Percentiles rank a stretch among this genome's conserved stretches.
Evolutionary conservation across 345 rosid species (phyloP).

Genomic region (Carallia brachiata): DNA sequence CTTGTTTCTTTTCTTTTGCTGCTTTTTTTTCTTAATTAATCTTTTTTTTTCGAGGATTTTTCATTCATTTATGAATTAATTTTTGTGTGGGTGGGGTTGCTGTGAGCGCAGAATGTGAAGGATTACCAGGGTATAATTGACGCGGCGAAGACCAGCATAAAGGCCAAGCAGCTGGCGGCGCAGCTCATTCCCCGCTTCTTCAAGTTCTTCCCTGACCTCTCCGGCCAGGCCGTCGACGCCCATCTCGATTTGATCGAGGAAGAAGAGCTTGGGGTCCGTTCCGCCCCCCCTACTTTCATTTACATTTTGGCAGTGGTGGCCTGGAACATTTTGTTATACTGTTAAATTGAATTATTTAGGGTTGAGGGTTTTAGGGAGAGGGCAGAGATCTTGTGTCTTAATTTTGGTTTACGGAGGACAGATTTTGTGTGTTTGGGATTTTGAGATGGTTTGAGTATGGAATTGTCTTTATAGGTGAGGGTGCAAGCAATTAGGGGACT

Average conservation of each 20-base stretch:
- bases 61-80: neutral
- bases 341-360: too few species aligned
- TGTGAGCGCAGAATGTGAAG: constrained; percentile 51
- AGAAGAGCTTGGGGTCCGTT: constrained; percentile 85
- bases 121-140: constrained; percentile 89
- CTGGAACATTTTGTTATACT: too few species aligned
- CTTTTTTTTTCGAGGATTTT: constrained; percentile 23
- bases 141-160: constrained; percentile 66
- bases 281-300: neutral
- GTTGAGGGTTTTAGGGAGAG: too few species aligned
- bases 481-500: constrained; percentile 98
- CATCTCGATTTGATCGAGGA: constrained; percentile 90
- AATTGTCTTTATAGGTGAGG: constrained; percentile 52
- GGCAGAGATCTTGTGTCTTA: too few species aligned
- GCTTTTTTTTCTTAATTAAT: constrained; percentile 23
- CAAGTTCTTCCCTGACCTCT: constrained; percentile 87
- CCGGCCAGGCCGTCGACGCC: constrained; percentile 61
- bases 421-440: neutral
- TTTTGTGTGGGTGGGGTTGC: neutral
- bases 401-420: too few species aligned
- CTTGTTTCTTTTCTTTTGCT: neutral
- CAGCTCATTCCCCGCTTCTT: constrained; percentile 98
- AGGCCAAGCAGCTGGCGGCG: constrained; percentile 93
- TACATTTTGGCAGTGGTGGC: too few species aligned
- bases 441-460: too few species aligned